phyloP scores from a whole-genome alignment of 2,329 filamentous ascomycete genomes.

The Aureobasidium zeae region DNA sequence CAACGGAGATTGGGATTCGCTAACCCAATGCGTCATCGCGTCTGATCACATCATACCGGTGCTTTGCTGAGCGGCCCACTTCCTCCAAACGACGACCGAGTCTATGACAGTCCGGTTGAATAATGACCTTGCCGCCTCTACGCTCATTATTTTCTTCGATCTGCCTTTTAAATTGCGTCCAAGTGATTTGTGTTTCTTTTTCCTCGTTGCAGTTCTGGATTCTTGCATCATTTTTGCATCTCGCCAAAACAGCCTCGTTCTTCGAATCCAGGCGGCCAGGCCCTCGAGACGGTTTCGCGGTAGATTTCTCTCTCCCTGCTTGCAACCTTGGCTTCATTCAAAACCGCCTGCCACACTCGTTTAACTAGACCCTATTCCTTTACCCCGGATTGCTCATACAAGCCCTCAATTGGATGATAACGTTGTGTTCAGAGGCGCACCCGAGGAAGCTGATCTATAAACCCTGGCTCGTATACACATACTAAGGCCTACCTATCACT shows the following conservation, averaged over 20 bases:
- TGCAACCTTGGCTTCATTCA: conserved; percentile 10
- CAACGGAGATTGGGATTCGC: conserved; percentile 11
- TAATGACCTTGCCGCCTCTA: conserved; percentile 4
- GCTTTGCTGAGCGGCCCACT: conserved; percentile 16
- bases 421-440: not conserved
- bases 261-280: not conserved
- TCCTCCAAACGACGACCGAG: conserved; percentile 7
- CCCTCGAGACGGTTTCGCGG: too few relatives aligned
- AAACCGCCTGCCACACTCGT: conserved; percentile 3
- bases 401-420: conserved; percentile 9
- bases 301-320: conserved; percentile 2
- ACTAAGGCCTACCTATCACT: not conserved
- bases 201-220: not conserved
- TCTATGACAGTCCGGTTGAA: conserved; percentile 5
- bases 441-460: conserved; percentile 1
- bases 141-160: not conserved
- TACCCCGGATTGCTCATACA: conserved; percentile 11
- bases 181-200: conserved; percentile 1
- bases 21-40: conserved; percentile 15
- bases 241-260: not conserved
- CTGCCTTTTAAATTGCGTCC: conserved; percentile 4
- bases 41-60: conserved; percentile 19
- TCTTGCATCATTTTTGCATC: too few relatives aligned
- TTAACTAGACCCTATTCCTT: conserved; percentile 6
- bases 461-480: conserved; percentile 4